Conservation (phyloP, 2,329 filamentous ascomycete genomes). For the Stachybotrys chlorohalonatus region DNA sequence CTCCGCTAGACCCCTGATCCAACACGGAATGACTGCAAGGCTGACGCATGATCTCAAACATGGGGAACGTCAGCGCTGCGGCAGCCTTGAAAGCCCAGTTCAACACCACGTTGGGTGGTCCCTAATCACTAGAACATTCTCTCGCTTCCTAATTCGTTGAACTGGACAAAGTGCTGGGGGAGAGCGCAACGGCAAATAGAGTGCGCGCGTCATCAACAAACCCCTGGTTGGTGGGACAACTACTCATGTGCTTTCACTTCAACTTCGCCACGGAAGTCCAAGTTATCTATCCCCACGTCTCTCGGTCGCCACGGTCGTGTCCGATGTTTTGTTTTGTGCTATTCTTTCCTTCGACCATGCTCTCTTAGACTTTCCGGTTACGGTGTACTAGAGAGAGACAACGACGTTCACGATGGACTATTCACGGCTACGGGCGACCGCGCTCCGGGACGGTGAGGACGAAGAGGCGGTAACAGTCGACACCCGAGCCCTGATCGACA, state of each 20-base stretch:
- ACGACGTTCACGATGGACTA: constrained; percentile 50
- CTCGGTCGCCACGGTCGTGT: too few species aligned
- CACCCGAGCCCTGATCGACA: constrained; percentile 92
- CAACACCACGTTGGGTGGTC: neutral
- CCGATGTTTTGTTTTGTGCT: too few species aligned
- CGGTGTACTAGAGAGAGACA: neutral
- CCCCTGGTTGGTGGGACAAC: neutral
- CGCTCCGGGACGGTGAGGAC: constrained; percentile 75
- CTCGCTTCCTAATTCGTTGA: neutral
- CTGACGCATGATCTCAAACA: neutral
- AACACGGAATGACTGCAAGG: neutral
- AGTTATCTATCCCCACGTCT: too few species aligned
- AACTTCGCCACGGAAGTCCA: too few species aligned
- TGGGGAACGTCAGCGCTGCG: neutral
- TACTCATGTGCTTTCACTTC: too few species aligned
- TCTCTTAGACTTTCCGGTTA: neutral
- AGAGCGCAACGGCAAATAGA: neutral
- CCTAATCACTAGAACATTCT: neutral
- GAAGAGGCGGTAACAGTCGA: constrained; percentile 98
- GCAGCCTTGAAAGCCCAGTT: neutral
- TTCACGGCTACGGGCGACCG: constrained; percentile 72
- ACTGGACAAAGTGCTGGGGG: neutral
- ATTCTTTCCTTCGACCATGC: neutral
- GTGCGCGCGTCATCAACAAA: neutral
- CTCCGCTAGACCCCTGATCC: neutral